These are phyloP conservation scores for Ganoderma sinense DNA, from an alignment of 1,284 basidiomycete species.

Conservation along the genomic window DNA sequence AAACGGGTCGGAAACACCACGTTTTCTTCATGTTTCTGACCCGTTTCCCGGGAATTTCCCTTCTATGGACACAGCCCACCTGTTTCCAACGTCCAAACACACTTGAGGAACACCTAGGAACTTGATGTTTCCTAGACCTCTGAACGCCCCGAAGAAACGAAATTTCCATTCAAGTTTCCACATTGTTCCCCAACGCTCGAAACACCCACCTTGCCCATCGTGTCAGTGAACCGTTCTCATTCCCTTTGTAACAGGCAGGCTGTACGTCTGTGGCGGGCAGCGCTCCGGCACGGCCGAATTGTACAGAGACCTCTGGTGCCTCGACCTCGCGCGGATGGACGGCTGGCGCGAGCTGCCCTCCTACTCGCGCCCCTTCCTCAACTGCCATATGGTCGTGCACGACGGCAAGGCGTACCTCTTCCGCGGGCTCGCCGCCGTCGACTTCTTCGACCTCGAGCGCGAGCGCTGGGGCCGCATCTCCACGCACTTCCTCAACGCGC, in stretches of 20 bases:
- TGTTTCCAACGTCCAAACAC: too few relatives aligned
- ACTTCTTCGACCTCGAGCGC: slow-evolving; percentile 44
- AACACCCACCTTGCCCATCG: too few relatives aligned
- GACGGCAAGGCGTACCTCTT: slow-evolving; percentile 45
- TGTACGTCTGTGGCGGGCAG: slow-evolving; percentile 46
- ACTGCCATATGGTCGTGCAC: slow-evolving; percentile 40
- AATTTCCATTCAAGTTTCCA: too few relatives aligned
- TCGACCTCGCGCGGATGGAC: slow-evolving; percentile 41
- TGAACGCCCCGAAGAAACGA: too few relatives aligned
- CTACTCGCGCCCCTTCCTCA: slow-evolving; percentile 33
- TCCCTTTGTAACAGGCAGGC: slow-evolving; percentile 36
- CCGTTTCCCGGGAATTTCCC: too few relatives aligned
- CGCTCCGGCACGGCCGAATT: slow-evolving; percentile 36
- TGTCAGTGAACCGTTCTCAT: too few relatives aligned
- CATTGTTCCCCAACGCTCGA: too few relatives aligned
- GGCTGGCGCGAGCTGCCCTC: slow-evolving; percentile 42
- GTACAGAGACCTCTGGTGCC: slow-evolving; percentile 43
- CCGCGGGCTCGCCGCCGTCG: slow-evolving; percentile 36
- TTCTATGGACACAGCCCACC: too few relatives aligned
- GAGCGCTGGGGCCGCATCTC: slow-evolving; percentile 40
- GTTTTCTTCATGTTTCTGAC: too few relatives aligned
- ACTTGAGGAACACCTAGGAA: too few relatives aligned
- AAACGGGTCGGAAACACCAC: too few relatives aligned
- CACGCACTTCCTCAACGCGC: slow-evolving; percentile 36
- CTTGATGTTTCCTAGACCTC: too few relatives aligned